These are phyloP conservation scores for Cyphellophora europaea DNA, from an alignment of 2,329 filamentous ascomycete species.

Conservation along the genomic window DNA sequence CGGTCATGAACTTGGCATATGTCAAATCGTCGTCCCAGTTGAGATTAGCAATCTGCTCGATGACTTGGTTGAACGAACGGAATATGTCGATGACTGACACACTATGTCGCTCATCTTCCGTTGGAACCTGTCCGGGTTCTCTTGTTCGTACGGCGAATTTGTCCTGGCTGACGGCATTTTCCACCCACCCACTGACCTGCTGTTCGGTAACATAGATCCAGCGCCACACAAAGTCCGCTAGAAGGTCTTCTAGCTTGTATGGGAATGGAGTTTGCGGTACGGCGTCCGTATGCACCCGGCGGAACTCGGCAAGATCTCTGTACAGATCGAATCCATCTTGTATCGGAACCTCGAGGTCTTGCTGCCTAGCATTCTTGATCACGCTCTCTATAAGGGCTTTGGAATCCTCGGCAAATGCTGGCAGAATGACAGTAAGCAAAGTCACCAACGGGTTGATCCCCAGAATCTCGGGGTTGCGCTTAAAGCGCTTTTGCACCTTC, in stretches of 20 bases:
- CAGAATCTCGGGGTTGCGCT: constrained; percentile 78
- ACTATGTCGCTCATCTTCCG: constrained; percentile 81
- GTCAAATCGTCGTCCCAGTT: constrained; percentile 92
- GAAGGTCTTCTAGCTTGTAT: constrained; percentile 75
- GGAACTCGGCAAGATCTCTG: constrained; percentile 74
- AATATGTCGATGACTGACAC: constrained; percentile 90
- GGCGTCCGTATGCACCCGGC: constrained; percentile 66
- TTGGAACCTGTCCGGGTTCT: constrained; percentile 51
- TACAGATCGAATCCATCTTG: constrained; percentile 94
- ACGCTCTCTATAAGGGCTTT: constrained; percentile 76
- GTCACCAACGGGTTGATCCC: constrained; percentile 61
- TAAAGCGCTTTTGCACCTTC: constrained; percentile 85
- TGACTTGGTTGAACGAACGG: constrained; percentile 82
- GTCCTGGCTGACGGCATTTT: constrained; percentile 85
- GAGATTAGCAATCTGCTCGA: constrained; percentile 75
- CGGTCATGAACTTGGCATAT: constrained; percentile 95
- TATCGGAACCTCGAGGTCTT: constrained; percentile 67
- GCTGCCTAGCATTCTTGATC: constrained; percentile 60
- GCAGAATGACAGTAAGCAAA: constrained; percentile 73
- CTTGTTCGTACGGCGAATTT: constrained; percentile 67
- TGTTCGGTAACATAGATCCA: constrained; percentile 79
- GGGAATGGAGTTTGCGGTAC: constrained; percentile 67
- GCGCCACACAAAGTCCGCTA: constrained; percentile 90
- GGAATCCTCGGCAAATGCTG: constrained; percentile 82
- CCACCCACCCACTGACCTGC: constrained; percentile 74